Conservation (phyloP, 2,329 filamentous ascomycete species). For the Beauveria rudraprayagi region DNA sequence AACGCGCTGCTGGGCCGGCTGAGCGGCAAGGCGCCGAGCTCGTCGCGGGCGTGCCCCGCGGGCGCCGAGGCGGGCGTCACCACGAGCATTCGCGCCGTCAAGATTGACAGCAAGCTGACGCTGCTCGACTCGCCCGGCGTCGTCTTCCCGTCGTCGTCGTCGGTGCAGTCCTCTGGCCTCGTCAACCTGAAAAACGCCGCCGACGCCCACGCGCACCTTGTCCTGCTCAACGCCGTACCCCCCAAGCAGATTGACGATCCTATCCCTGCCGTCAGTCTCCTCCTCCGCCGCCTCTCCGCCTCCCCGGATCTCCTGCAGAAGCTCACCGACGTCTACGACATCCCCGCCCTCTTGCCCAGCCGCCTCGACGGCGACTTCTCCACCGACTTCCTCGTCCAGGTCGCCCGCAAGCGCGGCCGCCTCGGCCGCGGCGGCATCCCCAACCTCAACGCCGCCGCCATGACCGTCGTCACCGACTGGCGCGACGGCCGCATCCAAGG, state of each 20-base stretch:
- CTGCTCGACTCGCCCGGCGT: slow-evolving; percentile 92
- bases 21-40: slow-evolving; percentile 51
- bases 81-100: slow-evolving; percentile 79
- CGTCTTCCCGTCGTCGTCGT: slow-evolving; percentile 68
- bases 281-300: slow-evolving; percentile 71
- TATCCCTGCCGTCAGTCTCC: slow-evolving; percentile 72
- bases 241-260: slow-evolving; percentile 93
- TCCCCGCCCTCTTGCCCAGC: slow-evolving; percentile 65
- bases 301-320: slow-evolving; percentile 69
- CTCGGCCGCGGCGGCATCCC: slow-evolving; percentile 84
- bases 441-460: slow-evolving; percentile 79
- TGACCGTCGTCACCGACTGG: slow-evolving; percentile 95
- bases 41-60: slow-evolving; percentile 65
- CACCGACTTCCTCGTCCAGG: slow-evolving; percentile 88
- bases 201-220: slow-evolving; percentile 73
- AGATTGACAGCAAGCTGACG: slow-evolving; percentile 90
- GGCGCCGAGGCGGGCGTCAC: slow-evolving; percentile 91
- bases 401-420: slow-evolving; percentile 84
- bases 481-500: slow-evolving; percentile 90
- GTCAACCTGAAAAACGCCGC: slow-evolving; percentile 50
- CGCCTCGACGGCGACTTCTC: slow-evolving; percentile 66
- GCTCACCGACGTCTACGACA: slow-evolving; percentile 74
- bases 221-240: slow-evolving; percentile 84
- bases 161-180: slow-evolving; percentile 30
- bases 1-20: slow-evolving; percentile 79